A percentile compares a stretch with the other conserved stretches of the same genome.
phyloP scores from a whole-genome alignment of 2,329 filamentous ascomycete genomes.

The Apiospora pterosperma region DNA sequence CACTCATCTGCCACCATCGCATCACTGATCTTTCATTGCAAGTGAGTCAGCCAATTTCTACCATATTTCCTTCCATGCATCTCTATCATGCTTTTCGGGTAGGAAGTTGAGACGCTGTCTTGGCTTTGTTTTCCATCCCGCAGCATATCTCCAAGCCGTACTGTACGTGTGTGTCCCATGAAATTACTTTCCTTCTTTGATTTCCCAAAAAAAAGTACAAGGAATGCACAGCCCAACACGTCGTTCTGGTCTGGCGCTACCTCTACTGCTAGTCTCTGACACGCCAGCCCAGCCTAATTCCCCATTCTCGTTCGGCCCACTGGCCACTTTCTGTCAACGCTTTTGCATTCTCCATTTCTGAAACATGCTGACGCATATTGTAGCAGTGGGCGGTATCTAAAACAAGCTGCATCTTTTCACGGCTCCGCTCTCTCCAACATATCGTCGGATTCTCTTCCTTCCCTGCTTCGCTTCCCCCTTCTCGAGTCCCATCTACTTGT shows the following conservation, averaged over 20 bases:
- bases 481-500: not conserved
- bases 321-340: constrained; percentile 3
- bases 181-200: too few relatives aligned
- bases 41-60: not conserved
- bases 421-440: not conserved
- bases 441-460: not conserved
- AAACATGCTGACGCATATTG: constrained; percentile 7
- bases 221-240: not conserved
- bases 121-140: too few relatives aligned
- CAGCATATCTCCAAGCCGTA: too few relatives aligned
- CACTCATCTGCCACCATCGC: not conserved
- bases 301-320: not conserved
- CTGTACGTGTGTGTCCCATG: too few relatives aligned
- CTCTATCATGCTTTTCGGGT: not conserved
- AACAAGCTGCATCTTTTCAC: constrained; percentile 2
- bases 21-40: not conserved
- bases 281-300: constrained; percentile 1
- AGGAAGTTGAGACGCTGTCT: too few relatives aligned
- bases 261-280: not conserved
- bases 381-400: constrained; percentile 5
- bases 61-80: not conserved
- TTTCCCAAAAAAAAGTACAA: too few relatives aligned
- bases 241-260: not conserved
- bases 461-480: not conserved
- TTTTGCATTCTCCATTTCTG: not conserved